phyloP scores from a whole-genome alignment of 176 grass and related monocot species.

The Panicum miliaceum region DNA sequence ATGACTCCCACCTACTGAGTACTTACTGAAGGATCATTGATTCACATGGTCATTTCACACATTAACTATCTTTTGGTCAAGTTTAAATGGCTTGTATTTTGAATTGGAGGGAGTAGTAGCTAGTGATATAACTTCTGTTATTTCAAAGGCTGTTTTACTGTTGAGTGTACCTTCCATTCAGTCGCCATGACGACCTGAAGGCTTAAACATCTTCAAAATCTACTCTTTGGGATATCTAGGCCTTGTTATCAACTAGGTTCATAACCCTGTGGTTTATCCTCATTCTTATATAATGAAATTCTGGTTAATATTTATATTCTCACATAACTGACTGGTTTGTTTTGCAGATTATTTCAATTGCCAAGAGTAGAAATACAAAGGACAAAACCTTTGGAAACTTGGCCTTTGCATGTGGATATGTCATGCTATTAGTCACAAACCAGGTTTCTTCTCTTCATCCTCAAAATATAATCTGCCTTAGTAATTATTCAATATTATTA shows the following conservation, averaged over 20 bases:
- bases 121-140: neutral
- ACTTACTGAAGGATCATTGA: neutral
- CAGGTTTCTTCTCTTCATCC: constrained; percentile 40
- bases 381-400: constrained; percentile 57
- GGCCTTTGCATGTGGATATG: constrained; percentile 61
- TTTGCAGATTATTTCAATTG: constrained; percentile 62
- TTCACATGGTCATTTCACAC: neutral
- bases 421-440: constrained; percentile 52
- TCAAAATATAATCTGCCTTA: neutral
- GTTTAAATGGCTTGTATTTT: neutral
- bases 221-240: constrained; percentile 5
- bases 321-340: constrained; percentile 6
- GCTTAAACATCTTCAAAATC: neutral
- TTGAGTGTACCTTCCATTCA: neutral
- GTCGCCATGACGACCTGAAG: neutral
- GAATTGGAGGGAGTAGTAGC: neutral
- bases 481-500: neutral
- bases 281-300: neutral
- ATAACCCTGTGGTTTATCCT: neutral
- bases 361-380: constrained; percentile 56
- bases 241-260: neutral
- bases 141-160: neutral
- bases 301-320: constrained; percentile 32
- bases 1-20: neutral
- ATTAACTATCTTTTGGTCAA: neutral